Evolutionary conservation across 345 rosid species (phyloP).

Genomic region (Litchi chinensis): DNA sequence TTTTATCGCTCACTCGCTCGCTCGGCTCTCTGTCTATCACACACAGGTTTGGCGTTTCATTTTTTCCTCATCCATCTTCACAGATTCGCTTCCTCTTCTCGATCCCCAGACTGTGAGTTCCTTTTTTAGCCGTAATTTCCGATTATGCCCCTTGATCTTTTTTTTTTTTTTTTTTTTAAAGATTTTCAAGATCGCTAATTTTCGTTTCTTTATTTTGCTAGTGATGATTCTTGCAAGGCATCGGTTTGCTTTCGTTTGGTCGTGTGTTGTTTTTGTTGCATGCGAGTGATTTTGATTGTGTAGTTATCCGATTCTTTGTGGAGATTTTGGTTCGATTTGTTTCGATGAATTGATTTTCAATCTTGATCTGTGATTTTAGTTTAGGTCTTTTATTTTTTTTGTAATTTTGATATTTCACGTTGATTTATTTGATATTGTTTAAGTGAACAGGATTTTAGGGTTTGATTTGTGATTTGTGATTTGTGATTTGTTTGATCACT

Average conservation of each 20-base stretch:
- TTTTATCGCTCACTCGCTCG: slow-evolving; percentile 21
- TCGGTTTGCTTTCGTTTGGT: not conserved
- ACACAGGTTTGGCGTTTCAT: slow-evolving; percentile 6
- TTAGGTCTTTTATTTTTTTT: not conserved
- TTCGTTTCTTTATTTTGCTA: slow-evolving; percentile 3
- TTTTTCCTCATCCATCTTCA: slow-evolving; percentile 33
- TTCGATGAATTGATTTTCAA: not conserved
- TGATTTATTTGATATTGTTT: not conserved
- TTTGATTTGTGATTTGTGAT: slow-evolving; percentile 23
- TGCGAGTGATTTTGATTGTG: slow-evolving; percentile 4
- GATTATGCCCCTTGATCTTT: slow-evolving; percentile 22
- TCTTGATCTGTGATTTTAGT: slow-evolving; percentile 19
- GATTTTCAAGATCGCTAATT: slow-evolving; percentile 37
- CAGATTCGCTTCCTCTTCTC: slow-evolving; percentile 36
- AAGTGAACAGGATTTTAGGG: slow-evolving; percentile 16
- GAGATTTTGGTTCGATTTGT: slow-evolving; percentile 5
- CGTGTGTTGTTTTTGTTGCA: slow-evolving; percentile 1
- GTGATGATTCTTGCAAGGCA: not conserved
- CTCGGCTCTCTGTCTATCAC: slow-evolving; percentile 14
- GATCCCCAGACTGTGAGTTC: slow-evolving; percentile 48
- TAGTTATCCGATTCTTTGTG: slow-evolving; percentile 3
- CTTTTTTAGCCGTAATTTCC: slow-evolving; percentile 26
- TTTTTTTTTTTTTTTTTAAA: not conserved
- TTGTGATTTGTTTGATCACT: not conserved
- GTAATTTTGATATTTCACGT: slow-evolving; percentile 6